Evolutionary conservation across 2,329 filamentous ascomycete genomes (phyloP).

Genomic region (Colletotrichum melonis): DNA sequence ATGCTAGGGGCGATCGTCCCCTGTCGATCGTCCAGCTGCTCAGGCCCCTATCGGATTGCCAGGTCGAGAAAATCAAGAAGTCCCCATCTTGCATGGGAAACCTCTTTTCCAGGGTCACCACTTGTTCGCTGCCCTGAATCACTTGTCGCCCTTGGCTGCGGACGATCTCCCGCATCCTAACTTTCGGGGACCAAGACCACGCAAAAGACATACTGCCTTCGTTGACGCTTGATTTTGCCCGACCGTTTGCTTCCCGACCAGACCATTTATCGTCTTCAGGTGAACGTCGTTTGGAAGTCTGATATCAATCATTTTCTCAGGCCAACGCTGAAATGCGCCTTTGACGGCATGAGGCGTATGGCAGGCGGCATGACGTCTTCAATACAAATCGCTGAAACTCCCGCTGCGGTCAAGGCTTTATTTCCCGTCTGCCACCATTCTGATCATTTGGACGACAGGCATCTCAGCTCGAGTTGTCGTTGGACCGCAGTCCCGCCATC

Average conservation of each 20-base stretch:
- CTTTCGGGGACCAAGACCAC: background rate
- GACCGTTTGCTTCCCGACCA: background rate
- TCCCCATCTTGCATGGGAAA: constrained; percentile 28
- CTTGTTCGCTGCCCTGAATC: background rate
- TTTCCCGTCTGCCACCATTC: constrained; percentile 10
- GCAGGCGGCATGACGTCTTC: constrained; percentile 23
- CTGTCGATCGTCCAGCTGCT: constrained; percentile 24
- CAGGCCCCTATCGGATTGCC: constrained; percentile 19
- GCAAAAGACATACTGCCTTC: background rate
- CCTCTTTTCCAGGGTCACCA: constrained; percentile 3
- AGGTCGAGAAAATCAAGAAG: constrained; percentile 1
- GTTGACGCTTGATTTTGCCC: background rate
- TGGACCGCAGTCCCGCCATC: constrained; percentile 9
- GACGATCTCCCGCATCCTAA: constrained; percentile 28
- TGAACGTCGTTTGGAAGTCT: background rate
- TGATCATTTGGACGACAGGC: background rate
- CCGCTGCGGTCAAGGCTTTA: constrained; percentile 10
- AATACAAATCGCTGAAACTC: constrained; percentile 15
- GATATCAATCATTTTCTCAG: background rate
- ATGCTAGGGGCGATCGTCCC: constrained; percentile 33
- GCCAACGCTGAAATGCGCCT: background rate
- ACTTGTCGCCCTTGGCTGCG: constrained; percentile 3
- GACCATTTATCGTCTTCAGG: too few species aligned
- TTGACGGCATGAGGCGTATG: background rate
- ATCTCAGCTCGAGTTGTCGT: background rate